Evolutionary conservation across 768 basidiomycete species (phyloP).

Genomic region (Termitomyces sp.): DNA sequence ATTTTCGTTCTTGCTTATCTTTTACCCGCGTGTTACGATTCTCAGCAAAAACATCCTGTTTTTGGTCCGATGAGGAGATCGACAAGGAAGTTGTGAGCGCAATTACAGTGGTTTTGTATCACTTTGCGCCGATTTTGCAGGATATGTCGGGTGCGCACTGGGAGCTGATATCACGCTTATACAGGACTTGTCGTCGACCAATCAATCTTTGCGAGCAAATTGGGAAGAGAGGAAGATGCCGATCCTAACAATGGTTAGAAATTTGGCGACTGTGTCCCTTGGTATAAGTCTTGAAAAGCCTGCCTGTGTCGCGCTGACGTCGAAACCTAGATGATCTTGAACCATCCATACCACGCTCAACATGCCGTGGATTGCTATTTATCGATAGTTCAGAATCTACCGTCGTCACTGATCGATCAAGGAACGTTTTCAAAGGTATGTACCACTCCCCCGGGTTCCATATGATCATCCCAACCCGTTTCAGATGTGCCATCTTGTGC

Average conservation of each 20-base stretch:
- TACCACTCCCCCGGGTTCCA: background rate
- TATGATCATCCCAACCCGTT: background rate
- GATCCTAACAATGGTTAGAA: conserved; percentile 53
- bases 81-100: conserved; percentile 73
- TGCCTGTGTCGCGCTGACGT: background rate
- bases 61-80: too few species aligned
- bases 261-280: conserved; percentile 48
- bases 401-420: conserved; percentile 54
- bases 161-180: conserved; percentile 75
- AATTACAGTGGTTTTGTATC: conserved; percentile 66
- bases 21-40: too few species aligned
- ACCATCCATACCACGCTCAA: conserved; percentile 52
- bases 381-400: conserved; percentile 61
- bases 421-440: conserved; percentile 60
- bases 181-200: conserved; percentile 45
- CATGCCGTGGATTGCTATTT: conserved; percentile 67
- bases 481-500: conserved; percentile 78
- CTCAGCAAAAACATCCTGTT: too few species aligned
- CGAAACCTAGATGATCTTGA: conserved; percentile 17
- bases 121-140: conserved; percentile 81
- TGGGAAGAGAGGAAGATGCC: conserved; percentile 57
- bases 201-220: conserved; percentile 42
- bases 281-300: conserved; percentile 27
- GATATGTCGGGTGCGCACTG: conserved; percentile 84
- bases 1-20: too few species aligned